Percentiles rank a stretch among this genome's conserved stretches.
These are phyloP conservation scores for Leccinum subgranulosum DNA, from an alignment of 768 basidiomycete species.

Conservation along the genomic window DNA sequence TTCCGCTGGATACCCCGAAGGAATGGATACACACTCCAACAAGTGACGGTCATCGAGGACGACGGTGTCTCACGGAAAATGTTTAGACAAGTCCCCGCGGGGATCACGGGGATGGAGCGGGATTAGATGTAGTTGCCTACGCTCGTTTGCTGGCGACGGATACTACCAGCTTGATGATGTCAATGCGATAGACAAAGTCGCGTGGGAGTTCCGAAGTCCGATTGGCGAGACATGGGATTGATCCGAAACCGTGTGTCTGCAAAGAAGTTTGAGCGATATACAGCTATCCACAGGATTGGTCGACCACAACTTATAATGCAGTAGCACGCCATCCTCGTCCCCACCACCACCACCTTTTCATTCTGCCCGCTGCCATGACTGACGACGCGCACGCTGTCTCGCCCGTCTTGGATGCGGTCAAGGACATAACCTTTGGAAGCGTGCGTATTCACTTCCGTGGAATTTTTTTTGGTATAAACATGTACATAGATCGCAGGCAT, in stretches of 20 bases:
- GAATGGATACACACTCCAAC: slow-evolving; percentile 47
- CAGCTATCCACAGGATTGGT: slow-evolving; percentile 25
- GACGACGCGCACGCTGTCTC: slow-evolving; percentile 18
- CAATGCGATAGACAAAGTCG: no score
- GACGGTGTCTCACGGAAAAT: slow-evolving; percentile 59
- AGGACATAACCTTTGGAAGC: slow-evolving; percentile 58
- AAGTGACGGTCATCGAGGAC: slow-evolving; percentile 46
- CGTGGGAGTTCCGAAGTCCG: slow-evolving; percentile 7
- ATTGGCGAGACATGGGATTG: neutral
- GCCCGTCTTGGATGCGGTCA: slow-evolving; percentile 26
- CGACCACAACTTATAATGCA: slow-evolving; percentile 22
- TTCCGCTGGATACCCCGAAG: slow-evolving; percentile 47
- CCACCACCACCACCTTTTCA: neutral
- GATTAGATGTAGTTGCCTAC: neutral
- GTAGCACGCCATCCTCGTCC: slow-evolving; percentile 14
- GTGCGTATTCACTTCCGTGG: slow-evolving; percentile 35
- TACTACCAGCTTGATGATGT: no score
- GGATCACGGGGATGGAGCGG: neutral
- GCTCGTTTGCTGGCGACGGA: neutral
- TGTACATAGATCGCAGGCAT: slow-evolving; percentile 73
- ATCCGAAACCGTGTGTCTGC: slow-evolving; percentile 7
- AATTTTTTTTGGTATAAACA: neutral
- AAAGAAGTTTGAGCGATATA: slow-evolving; percentile 8
- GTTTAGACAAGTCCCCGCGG: slow-evolving; percentile 38
- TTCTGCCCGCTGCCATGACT: slow-evolving; percentile 13